Base-by-base conservation (phyloP, 2,329 filamentous ascomycete genomes). In the Claviceps cyperi region DNA sequence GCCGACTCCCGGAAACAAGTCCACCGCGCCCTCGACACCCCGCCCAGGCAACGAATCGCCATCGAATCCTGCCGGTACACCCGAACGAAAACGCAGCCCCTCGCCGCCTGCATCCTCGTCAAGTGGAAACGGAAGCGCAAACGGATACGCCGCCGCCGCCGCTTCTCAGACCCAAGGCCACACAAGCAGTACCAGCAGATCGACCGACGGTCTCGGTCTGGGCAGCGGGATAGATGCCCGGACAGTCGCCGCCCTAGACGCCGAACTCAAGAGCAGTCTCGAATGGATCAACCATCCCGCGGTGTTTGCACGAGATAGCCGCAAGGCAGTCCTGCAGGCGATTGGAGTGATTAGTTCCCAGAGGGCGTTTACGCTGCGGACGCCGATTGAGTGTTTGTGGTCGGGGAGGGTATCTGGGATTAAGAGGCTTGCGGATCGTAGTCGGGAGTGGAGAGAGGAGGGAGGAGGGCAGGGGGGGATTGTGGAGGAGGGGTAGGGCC, bases 211-310 rank as follows among this genome's bases (percentile, higher is more conserved):
- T 6, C 62, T 86, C 66, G 63, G 76, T 65, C 52, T 84, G 66
- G 57, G 77, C 69, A 78, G 81, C 6, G 86, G 88, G n/a, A 91
- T 98, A 50, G 92, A 98, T 60, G 69, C 78, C 5, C 75, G 74
- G 37, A 92, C 86, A 0, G 91, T 97, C 59, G 74, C 80, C 22
- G 90, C 92, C 2, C 79, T 98, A 17, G 92, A 98, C 64, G 80
- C 86, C 1, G 92, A 98, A 65, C 77, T 98, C 36, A 88, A 95
- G 64, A 80, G 86, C 36, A 87, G 86, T 47, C 72, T 98, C 15
- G 92, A 98, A 67, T 98, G 92, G 92, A 97, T 98, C 66, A 89
- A 85, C 62, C 92, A 98, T 61, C 92, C 92, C 1, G 90, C 90
- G 2, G 87, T 97, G 2, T 98, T 98, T 63, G 84, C 86, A 8